Conservation (phyloP, 331 rosid species). For the Telfairia occidentalis region DNA sequence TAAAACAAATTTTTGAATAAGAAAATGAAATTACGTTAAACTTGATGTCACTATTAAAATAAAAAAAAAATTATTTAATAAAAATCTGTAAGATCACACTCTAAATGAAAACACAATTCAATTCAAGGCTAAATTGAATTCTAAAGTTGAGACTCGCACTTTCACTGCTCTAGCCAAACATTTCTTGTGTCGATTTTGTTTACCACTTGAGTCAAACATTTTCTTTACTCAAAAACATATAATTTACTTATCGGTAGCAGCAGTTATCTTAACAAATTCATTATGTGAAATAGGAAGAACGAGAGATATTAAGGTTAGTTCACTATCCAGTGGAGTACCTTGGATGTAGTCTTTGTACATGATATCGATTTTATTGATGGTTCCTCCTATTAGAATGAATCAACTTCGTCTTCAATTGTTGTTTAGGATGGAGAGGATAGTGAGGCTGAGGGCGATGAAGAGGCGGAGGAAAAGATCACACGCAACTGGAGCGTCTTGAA, state of each 20-base stretch:
- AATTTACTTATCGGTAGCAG: not conserved
- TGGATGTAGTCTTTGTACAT: not conserved
- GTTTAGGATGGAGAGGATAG: constrained; percentile 70
- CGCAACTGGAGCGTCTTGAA: constrained; percentile 94
- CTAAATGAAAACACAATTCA: too few species aligned
- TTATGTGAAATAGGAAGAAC: not conserved
- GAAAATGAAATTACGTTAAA: not conserved
- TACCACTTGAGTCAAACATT: not conserved
- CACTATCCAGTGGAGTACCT: not conserved
- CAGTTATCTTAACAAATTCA: not conserved
- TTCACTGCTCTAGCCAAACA: not conserved
- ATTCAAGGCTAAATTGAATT: not conserved
- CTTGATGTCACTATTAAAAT: not conserved
- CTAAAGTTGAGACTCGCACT: not conserved
- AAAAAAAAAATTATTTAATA: too few species aligned
- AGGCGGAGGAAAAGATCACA: constrained; percentile 44
- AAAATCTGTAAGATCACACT: not conserved
- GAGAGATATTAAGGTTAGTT: not conserved
- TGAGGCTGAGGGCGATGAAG: constrained; percentile 51
- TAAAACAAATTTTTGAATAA: not conserved
- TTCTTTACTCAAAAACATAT: not conserved
- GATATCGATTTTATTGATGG: not conserved
- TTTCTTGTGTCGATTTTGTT: not conserved
- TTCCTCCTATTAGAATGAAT: not conserved
- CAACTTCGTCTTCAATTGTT: constrained; percentile 11